A percentile compares a stretch with the other conserved stretches of the same genome.
Evolutionary conservation across 2,329 filamentous ascomycete species (phyloP).

Genomic region (Xylaria polymorpha): DNA sequence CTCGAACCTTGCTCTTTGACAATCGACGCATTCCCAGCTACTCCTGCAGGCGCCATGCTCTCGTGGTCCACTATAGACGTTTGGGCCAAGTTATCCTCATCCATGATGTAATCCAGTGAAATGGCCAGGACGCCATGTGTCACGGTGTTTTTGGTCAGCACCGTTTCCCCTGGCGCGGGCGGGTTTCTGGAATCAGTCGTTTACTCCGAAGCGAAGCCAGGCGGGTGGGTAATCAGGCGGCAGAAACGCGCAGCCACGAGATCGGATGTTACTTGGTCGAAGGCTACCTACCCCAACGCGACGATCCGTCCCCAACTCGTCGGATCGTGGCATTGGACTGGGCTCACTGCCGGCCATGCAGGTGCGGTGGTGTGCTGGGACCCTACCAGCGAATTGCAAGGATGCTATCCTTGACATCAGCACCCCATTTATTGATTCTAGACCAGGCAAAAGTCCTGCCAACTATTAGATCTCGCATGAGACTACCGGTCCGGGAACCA

Average conservation of each 20-base stretch:
- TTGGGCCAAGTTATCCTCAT: neutral
- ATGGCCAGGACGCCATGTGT: slow-evolving; percentile 10
- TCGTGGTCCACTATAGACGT: slow-evolving; percentile 5
- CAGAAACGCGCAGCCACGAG: slow-evolving; percentile 23
- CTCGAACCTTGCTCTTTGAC: slow-evolving; percentile 6
- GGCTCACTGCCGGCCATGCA: slow-evolving; percentile 19
- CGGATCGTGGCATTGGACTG: slow-evolving; percentile 25
- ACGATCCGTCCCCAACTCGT: slow-evolving; percentile 14
- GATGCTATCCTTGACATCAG: slow-evolving; percentile 4
- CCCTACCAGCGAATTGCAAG: slow-evolving; percentile 24
- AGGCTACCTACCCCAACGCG: slow-evolving; percentile 32
- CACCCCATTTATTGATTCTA: slow-evolving; percentile 18
- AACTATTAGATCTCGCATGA: slow-evolving; percentile 26
- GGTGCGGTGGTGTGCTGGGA: slow-evolving; percentile 10
- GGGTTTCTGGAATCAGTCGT: slow-evolving; percentile 4
- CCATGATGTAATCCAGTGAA: slow-evolving; percentile 6
- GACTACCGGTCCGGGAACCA: slow-evolving; percentile 22
- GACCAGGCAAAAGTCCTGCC: slow-evolving; percentile 12
- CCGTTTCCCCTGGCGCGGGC: neutral
- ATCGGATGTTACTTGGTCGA: slow-evolving; percentile 15
- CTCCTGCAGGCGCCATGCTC: neutral
- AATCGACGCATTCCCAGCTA: neutral
- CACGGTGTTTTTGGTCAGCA: slow-evolving; percentile 14
- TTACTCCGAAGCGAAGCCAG: slow-evolving; percentile 4
- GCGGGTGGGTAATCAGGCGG: slow-evolving; percentile 17